Percentiles rank a stretch among this genome's conserved stretches.
Conservation (phyloP, 2,329 filamentous ascomycete genomes). For the Fusarium agapanthi region DNA sequence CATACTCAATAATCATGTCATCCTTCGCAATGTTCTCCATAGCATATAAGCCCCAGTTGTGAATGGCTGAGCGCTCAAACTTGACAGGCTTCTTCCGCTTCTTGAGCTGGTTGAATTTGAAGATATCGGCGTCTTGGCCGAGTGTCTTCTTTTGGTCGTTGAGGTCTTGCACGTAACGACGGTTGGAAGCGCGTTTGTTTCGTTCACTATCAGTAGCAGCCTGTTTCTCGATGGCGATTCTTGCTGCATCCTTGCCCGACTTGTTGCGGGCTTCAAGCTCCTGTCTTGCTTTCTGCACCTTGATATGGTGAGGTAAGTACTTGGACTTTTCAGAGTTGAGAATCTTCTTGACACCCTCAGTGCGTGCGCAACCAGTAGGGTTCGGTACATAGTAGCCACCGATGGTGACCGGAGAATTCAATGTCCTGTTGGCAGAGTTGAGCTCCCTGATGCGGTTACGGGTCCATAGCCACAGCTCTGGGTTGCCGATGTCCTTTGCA, state of each 20-base stretch:
- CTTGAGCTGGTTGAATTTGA: constrained; percentile 98
- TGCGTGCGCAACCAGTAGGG: constrained; percentile 83
- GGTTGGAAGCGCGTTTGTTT: constrained; percentile 94
- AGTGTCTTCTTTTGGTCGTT: constrained; percentile 92
- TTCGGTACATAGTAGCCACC: constrained; percentile 86
- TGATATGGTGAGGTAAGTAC: constrained; percentile 96
- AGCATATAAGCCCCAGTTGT: constrained; percentile 98
- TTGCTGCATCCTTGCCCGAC: constrained; percentile 74
- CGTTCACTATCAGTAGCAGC: constrained; percentile 89
- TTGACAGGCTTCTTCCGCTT: constrained; percentile 99
- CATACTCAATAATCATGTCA: constrained; percentile 99
- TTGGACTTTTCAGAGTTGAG: constrained; percentile 97
- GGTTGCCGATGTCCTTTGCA: constrained; percentile 56
- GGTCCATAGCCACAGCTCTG: constrained; percentile 66
- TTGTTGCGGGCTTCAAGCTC: constrained; percentile 83
- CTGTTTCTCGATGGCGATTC: constrained; percentile 80
- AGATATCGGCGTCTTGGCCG: constrained; percentile 84
- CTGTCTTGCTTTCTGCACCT: constrained; percentile 89
- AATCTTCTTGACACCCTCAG: constrained; percentile 94
- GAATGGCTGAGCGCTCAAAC: constrained; percentile 96
- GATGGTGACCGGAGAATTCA: constrained; percentile 54
- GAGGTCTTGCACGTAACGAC: constrained; percentile 91
- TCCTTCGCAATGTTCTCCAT: constrained; percentile 97
- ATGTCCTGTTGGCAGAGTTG: constrained; percentile 51
- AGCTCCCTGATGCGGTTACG: constrained; percentile 65